Conservation (phyloP, 2,329 filamentous ascomycete genomes). For the Cyanodermella asteris region DNA sequence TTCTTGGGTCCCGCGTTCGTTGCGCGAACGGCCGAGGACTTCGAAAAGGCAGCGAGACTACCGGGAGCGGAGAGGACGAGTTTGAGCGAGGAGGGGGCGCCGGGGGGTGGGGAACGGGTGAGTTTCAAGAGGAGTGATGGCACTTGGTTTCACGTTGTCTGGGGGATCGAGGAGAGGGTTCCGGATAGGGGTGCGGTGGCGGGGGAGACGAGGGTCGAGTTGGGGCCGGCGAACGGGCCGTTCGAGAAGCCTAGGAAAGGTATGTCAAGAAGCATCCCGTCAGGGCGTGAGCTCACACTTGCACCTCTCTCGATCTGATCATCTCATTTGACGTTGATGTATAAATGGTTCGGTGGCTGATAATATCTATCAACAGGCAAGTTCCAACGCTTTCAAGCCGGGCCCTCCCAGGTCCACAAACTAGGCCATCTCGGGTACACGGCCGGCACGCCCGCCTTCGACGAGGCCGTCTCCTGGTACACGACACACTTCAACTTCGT, state of each 20-base stretch:
- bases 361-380: slow-evolving; percentile 9
- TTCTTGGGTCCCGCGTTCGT: slow-evolving; percentile 38
- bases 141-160: slow-evolving; percentile 1
- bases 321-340: slow-evolving; percentile 8
- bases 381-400: slow-evolving; percentile 15
- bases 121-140: slow-evolving; percentile 26
- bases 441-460: slow-evolving; percentile 14
- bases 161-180: slow-evolving; percentile 1
- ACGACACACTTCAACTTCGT: slow-evolving; percentile 21
- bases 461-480: slow-evolving; percentile 16
- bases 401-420: slow-evolving; percentile 15
- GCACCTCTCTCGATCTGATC: slow-evolving; percentile 10
- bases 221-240: slow-evolving; percentile 1
- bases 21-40: slow-evolving; percentile 33
- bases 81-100: slow-evolving; percentile 26
- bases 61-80: slow-evolving; percentile 27
- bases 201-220: slow-evolving; percentile 1
- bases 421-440: slow-evolving; percentile 20
- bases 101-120: slow-evolving; percentile 31
- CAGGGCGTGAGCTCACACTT: slow-evolving; percentile 21
- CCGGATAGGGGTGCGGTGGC: slow-evolving; percentile 1
- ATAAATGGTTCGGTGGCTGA: background rate
- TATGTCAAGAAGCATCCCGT: slow-evolving; percentile 36
- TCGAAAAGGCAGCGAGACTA: slow-evolving; percentile 26
- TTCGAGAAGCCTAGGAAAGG: slow-evolving; percentile 28